Base-by-base conservation (phyloP, 306 rosid species). In the Quillaja saponaria region DNA sequence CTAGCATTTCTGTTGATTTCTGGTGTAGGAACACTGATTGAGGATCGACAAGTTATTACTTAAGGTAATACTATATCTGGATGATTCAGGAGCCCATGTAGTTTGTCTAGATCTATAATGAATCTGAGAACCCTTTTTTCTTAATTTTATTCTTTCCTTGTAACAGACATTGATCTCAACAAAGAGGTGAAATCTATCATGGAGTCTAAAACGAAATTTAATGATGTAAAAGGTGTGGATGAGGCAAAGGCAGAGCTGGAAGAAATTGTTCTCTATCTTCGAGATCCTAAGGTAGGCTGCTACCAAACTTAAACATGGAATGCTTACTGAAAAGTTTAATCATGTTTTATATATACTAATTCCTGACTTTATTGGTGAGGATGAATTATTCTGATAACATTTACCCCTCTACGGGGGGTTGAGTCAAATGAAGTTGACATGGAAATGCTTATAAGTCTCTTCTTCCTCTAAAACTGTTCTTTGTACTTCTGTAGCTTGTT, bases 201-300 rank as follows among this genome's bases (percentile, higher is more conserved):
- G 79, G 92, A 77, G 55, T 71, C 90, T 11, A 88, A 73, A 67
- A 88, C 98, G 48, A 91, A 78, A 64, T 88, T 91, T 71, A 81
- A 47, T 14, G 95, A 88, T 44, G 96, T 86, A 51, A 86, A 88
- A 79, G 98, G 96, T 42, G 90, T 79, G 63, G 96, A 91, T 64
- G 98, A 88, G 78, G 98, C 95, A 13, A 91, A 91, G 78, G 83
- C 85, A 13, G 98, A 88, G 73, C 77, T 91, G 41, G 98, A 91
- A 76, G 95, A 91, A 81, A 84, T 91, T 53, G 96, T 91, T 71
- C 87, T 81, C 80, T 84, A 88, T 80, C 96, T 88, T 49, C 87
- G 84, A 69, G 95, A 91, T 76, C 98, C 98, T 1, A 82, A 86
- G 95, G 96, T 88, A 66, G 31, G 31, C 12, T 35, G 13, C 44